Evolutionary conservation across 352 stramenopile genomes (phyloP).

Genomic region (Globisporangium canariense): DNA sequence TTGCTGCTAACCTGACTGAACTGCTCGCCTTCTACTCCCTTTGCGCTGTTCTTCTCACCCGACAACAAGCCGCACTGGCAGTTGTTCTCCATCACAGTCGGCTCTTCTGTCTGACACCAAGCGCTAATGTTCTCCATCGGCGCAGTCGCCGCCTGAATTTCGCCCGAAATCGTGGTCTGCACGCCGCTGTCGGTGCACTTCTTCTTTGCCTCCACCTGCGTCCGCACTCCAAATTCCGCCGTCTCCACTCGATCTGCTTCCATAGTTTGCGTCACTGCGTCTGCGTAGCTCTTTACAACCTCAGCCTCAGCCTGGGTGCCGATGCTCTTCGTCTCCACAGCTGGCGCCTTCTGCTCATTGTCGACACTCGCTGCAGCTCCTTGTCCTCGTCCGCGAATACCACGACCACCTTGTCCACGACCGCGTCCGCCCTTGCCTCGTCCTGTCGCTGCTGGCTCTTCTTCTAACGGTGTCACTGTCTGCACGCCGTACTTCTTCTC

Average conservation of each 20-base stretch:
- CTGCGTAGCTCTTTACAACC: neutral
- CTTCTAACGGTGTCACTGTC: constrained; percentile 14
- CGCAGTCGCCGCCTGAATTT: neutral
- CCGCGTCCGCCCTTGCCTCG: constrained; percentile 8
- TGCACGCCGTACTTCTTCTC: neutral
- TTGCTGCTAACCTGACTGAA: neutral
- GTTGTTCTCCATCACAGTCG: neutral
- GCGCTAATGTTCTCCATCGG: neutral
- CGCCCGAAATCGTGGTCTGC: constrained; percentile 5
- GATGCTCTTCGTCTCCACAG: neutral
- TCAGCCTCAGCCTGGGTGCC: constrained; percentile 1
- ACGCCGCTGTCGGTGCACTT: neutral
- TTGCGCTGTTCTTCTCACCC: neutral
- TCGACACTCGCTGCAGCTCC: neutral
- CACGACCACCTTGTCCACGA: constrained; percentile 3
- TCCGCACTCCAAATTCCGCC: neutral
- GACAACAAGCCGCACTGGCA: constrained; percentile 4
- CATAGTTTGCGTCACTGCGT: neutral
- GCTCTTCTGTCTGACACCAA: constrained; percentile 1
- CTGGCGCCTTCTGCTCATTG: neutral
- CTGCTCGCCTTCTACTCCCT: neutral
- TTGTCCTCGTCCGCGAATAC: constrained; percentile 1
- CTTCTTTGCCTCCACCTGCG: neutral
- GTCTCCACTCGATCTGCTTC: neutral
- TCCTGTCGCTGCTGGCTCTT: constrained; percentile 9